phyloP scores from a whole-genome alignment of 2,329 filamentous ascomycete species.

The Tolypocladium paradoxum region DNA sequence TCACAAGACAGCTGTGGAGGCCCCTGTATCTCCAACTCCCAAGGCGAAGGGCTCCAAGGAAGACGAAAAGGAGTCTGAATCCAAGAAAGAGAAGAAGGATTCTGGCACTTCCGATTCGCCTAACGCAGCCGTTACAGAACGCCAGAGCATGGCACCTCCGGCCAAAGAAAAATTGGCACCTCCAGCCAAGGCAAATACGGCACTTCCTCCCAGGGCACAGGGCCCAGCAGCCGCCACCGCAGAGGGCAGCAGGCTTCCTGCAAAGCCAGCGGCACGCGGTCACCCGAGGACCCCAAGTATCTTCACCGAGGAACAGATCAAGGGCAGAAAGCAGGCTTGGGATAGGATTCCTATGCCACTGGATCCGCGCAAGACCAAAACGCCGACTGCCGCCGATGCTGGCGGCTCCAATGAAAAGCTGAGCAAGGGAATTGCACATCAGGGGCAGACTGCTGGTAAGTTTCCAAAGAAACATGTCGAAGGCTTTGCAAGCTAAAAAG shows the following conservation, averaged over 20 bases:
- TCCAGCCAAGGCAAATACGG: background rate
- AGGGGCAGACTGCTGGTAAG: background rate
- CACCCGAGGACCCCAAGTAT: conserved; percentile 8
- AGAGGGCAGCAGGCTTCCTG: background rate
- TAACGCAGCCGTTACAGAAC: background rate
- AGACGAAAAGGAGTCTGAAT: background rate
- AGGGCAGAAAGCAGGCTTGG: conserved; percentile 19
- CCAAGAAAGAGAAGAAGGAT: background rate
- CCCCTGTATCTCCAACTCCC: background rate
- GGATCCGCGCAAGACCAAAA: conserved; percentile 9
- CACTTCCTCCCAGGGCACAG: background rate
- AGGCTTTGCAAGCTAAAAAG: background rate
- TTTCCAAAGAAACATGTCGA: too few species aligned
- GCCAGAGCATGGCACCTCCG: background rate
- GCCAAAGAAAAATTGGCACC: background rate
- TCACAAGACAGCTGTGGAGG: background rate
- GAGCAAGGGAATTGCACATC: background rate
- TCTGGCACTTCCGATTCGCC: background rate
- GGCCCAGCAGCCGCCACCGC: background rate
- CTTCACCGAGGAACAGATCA: conserved; percentile 20
- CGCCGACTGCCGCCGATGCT: background rate
- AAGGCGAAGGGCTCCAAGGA: background rate
- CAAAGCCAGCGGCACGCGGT: background rate
- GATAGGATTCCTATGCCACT: conserved; percentile 24
- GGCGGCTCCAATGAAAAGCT: background rate